Evolutionary conservation across 2,329 filamentous ascomycete species (phyloP), one percentile per base, ranked within the genome.

Genomic region (Colletotrichum sp.): DNA sequence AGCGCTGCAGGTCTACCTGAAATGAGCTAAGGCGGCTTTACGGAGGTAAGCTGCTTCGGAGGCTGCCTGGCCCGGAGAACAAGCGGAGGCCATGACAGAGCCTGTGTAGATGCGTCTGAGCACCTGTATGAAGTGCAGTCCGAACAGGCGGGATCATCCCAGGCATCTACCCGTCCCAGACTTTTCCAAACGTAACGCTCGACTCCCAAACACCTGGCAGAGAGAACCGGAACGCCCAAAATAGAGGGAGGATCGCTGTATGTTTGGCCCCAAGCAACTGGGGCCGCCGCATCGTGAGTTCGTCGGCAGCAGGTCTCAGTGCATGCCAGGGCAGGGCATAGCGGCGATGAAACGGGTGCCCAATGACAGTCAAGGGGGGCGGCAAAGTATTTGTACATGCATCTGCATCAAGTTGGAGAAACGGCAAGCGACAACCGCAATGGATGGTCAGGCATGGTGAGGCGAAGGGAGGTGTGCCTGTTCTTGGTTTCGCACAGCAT

Each of bases 91-190:
- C 68, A 75, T 55, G 26, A 57, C 15, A 5, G 21, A 57, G 55
- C 72, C 72, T 75, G 63, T 72, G 63, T 68, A 28, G 18, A 72
- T 67, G 63, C 21, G 39, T 63, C 63, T 24, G 39, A 75, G 62
- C 63, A 49, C 62, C 44, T 76, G 64, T 68, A 57, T 36, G 70
- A 69, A 76, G 32, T 49, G 44, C 32, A 62, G 68, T 69, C 63
- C 70, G 63, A 68, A 34, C 39, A 36, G 64, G 44, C 57, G 59
- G 73, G 73, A 73, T 73, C 64, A 73, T 76, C 73, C 73, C 64
- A 73, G 73, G 34, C 49, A 65, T 55, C 57, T 59, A 44, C 66
- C 73, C 64, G 64, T 68, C 57, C 62, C 69, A 68, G 44, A 59
- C 63, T 44, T n/a, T 34, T 44, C 34, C 30, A 34, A 62, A 52